These are phyloP conservation scores for Synchytrium microbalum DNA, from an alignment of 371 early-diverging fungal species.

Conservation along the genomic window DNA sequence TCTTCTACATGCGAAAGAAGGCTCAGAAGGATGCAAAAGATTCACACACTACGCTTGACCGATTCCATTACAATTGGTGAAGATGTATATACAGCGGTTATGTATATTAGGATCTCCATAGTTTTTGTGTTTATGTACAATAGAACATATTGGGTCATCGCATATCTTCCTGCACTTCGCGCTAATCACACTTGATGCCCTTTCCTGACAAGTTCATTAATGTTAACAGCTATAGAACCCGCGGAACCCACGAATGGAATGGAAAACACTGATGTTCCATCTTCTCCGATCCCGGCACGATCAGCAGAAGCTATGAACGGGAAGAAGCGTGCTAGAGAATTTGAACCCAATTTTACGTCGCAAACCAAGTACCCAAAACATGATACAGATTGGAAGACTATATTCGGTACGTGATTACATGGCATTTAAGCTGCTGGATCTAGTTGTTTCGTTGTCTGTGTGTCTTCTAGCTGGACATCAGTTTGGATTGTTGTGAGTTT, in stretches of 20 bases:
- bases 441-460: too few species aligned
- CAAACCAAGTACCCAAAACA: neutral
- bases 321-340: neutral
- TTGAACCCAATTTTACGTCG: neutral
- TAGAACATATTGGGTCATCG: neutral
- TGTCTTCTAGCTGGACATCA: neutral
- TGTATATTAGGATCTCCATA: neutral
- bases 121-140: neutral
- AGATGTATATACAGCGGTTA: neutral
- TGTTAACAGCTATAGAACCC: neutral
- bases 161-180: neutral
- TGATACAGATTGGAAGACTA: neutral
- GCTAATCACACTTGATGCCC: neutral
- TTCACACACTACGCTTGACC: constrained; percentile 33
- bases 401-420: neutral
- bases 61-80: neutral
- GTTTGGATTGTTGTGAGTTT: neutral
- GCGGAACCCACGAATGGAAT: neutral
- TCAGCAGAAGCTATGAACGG: neutral
- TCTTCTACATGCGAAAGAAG: constrained; percentile 99
- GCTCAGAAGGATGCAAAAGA: constrained; percentile 92
- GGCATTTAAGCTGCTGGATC: too few species aligned
- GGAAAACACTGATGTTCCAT: neutral
- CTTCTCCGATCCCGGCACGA: neutral
- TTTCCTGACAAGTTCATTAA: neutral